Evolutionary conservation across 192 early-diverging fungal species (phyloP).

Genomic region (Phycomyces blakesleeanus): DNA sequence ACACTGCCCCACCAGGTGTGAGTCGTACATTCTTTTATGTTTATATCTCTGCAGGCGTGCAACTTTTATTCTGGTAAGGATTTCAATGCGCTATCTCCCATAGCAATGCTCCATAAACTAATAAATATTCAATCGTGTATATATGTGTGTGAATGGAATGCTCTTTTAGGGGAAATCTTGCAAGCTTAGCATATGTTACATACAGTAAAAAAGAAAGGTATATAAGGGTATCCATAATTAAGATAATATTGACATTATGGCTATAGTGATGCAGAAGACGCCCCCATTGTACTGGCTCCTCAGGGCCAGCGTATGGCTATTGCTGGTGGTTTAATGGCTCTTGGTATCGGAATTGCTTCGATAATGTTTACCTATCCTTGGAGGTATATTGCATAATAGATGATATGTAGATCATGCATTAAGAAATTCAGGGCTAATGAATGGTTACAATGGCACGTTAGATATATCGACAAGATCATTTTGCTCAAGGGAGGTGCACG

Average conservation of each 20-base stretch:
- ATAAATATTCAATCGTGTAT: too few species aligned
- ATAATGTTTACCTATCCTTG: constrained; percentile 39
- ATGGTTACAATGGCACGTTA: constrained; percentile 1
- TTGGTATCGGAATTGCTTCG: constrained; percentile 28
- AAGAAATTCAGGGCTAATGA: background rate
- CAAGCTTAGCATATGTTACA: constrained; percentile 32
- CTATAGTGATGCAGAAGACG: constrained; percentile 23
- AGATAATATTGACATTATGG: background rate
- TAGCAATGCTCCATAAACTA: too few species aligned
- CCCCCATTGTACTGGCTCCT: constrained; percentile 27
- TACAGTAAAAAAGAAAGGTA: constrained; percentile 29
- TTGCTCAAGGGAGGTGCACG: constrained; percentile 25
- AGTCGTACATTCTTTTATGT: constrained; percentile 30
- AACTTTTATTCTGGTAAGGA: constrained; percentile 38
- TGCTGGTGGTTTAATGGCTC: constrained; percentile 23
- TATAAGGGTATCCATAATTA: background rate
- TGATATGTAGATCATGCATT: background rate
- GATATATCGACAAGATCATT: constrained; percentile 32
- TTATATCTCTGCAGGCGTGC: constrained; percentile 35
- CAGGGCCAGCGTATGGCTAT: constrained; percentile 29
- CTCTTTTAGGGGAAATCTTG: constrained; percentile 32
- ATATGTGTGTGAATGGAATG: too few species aligned
- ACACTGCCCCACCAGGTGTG: constrained; percentile 20
- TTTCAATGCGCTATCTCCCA: too few species aligned
- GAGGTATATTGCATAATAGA: constrained; percentile 18